phyloP scores from a whole-genome alignment of 2,329 filamentous ascomycete genomes.

The Pleurostoma richardsiae region DNA sequence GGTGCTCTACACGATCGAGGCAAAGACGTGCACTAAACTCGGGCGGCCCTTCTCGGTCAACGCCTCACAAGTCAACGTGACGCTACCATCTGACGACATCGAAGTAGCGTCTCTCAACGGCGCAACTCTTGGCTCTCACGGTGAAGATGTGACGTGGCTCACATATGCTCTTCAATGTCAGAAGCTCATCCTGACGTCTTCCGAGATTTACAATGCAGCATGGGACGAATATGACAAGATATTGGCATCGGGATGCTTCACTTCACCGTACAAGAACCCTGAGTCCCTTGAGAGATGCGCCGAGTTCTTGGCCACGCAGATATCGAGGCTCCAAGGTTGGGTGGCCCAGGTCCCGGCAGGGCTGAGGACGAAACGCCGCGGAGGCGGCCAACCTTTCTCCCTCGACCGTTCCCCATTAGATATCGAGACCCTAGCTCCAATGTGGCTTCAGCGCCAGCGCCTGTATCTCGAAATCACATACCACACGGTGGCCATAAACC shows the following conservation, averaged over 20 bases:
- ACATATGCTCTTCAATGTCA: not conserved
- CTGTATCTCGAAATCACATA: conserved; percentile 25
- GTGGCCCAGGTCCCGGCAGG: conserved; percentile 18
- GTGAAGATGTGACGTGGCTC: conserved; percentile 1
- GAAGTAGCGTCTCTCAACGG: not conserved
- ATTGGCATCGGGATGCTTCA: not conserved
- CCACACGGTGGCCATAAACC: conserved; percentile 20
- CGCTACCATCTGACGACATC: not conserved
- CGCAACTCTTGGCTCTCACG: not conserved
- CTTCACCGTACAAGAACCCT: conserved; percentile 15
- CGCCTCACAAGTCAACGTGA: not conserved
- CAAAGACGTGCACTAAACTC: conserved; percentile 8
- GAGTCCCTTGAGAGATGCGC: conserved; percentile 17
- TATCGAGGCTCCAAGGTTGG: conserved; percentile 14
- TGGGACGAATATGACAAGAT: not conserved
- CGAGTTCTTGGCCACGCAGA: conserved; percentile 11
- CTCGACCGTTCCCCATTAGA: conserved; percentile 18
- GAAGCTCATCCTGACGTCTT: not conserved
- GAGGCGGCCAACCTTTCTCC: conserved; percentile 17
- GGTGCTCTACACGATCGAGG: conserved; percentile 6
- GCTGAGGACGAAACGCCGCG: conserved; percentile 20
- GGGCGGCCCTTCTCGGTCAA: conserved; percentile 5
- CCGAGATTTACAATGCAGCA: not conserved
- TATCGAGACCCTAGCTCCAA: conserved; percentile 19
- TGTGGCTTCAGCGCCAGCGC: conserved; percentile 26